Evolutionary conservation across 306 rosid genomes (phyloP).

Genomic region (Alnus glutinosa): DNA sequence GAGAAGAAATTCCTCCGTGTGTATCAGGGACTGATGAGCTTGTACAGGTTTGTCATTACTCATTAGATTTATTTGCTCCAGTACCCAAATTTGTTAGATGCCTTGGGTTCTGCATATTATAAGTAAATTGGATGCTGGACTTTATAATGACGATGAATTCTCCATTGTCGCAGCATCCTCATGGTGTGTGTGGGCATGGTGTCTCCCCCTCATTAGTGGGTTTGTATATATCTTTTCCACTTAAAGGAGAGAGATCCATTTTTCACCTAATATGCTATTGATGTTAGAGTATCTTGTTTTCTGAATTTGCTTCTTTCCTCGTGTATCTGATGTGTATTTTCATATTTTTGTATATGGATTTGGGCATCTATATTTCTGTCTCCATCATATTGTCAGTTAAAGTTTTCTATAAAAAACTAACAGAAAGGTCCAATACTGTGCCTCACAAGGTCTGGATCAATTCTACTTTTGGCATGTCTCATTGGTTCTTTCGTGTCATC

Average conservation of each 20-base stretch:
- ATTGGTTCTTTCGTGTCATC: constrained; percentile 22
- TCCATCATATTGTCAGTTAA: no score
- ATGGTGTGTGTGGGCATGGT: constrained; percentile 1
- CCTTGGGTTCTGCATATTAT: constrained; percentile 13
- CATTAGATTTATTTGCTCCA: constrained; percentile 26
- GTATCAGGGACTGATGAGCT: constrained; percentile 74
- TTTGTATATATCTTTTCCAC: neutral
- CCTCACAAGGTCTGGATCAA: neutral
- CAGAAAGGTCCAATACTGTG: no score
- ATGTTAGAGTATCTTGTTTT: neutral
- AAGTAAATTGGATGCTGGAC: constrained; percentile 18
- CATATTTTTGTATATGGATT: no score
- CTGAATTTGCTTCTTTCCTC: constrained; percentile 9
- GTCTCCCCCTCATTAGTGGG: constrained; percentile 3
- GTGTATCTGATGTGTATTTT: no score
- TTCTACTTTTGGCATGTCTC: constrained; percentile 28
- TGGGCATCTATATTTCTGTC: no score
- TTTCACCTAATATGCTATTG: neutral
- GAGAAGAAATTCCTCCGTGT: constrained; percentile 75
- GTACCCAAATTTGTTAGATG: constrained; percentile 6
- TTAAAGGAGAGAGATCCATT: neutral
- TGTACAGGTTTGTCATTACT: constrained; percentile 75
- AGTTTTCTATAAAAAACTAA: no score
- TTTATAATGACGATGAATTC: constrained; percentile 22
- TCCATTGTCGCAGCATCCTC: constrained; percentile 27